Percentiles rank a stretch among this genome's conserved stretches.
Evolutionary conservation across 2,329 filamentous ascomycete genomes (phyloP).

Genomic region (Triangularia setosa): DNA sequence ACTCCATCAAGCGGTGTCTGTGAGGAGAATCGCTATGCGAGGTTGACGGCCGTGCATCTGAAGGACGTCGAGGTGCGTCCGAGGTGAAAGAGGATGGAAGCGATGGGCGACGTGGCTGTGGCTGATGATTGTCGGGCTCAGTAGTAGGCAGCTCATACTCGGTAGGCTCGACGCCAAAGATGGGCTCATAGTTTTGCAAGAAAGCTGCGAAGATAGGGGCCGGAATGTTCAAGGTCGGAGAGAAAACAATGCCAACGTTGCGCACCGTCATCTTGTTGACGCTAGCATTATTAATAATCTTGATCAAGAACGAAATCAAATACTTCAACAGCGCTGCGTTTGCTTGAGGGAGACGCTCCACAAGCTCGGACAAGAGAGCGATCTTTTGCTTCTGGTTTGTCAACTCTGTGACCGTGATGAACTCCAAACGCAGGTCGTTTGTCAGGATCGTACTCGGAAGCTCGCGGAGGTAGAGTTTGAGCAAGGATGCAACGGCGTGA

Average conservation of each 20-base stretch:
- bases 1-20: constrained; percentile 45
- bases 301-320: constrained; percentile 81
- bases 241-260: constrained; percentile 97
- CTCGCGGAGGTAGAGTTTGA: constrained; percentile 92
- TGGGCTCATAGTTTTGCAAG: constrained; percentile 80
- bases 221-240: constrained; percentile 92
- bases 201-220: constrained; percentile 92
- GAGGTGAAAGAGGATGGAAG: constrained; percentile 23
- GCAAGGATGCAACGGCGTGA: constrained; percentile 86
- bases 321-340: constrained; percentile 82
- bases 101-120: constrained; percentile 26
- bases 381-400: constrained; percentile 73
- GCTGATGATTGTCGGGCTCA: constrained; percentile 36
- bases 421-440: constrained; percentile 83
- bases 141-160: constrained; percentile 53
- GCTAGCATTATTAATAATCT: constrained; percentile 84
- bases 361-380: constrained; percentile 68
- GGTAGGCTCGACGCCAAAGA: constrained; percentile 72
- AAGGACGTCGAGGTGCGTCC: constrained; percentile 25
- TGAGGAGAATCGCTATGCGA: constrained; percentile 50
- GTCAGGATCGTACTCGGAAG: constrained; percentile 88
- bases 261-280: constrained; percentile 97
- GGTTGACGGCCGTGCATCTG: constrained; percentile 45
- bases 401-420: constrained; percentile 79
- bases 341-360: constrained; percentile 71